These are phyloP conservation scores for Pterocarpus santalinus DNA, from an alignment of 306 rosid genomes.

Conservation along the genomic window DNA sequence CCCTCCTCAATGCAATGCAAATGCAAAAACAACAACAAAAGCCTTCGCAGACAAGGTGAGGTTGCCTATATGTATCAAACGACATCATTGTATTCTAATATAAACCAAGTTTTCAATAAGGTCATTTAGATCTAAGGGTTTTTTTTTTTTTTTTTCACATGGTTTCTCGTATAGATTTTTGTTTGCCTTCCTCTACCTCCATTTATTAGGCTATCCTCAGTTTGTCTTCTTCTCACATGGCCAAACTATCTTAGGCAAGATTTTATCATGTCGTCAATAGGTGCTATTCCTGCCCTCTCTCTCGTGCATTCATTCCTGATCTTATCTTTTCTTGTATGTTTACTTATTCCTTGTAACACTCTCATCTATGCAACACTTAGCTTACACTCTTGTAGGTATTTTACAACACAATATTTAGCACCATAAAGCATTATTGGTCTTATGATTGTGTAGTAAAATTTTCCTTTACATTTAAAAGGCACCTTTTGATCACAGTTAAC, in stretches of 20 bases:
- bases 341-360: conserved; percentile 15
- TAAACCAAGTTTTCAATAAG: background rate
- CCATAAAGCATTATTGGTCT: background rate
- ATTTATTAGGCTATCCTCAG: conserved; percentile 20
- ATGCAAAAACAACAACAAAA: conserved; percentile 4
- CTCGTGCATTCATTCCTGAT: background rate
- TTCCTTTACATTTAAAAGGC: background rate
- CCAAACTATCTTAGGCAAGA: background rate
- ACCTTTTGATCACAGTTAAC: conserved; percentile 14
- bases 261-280: background rate
- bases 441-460: background rate
- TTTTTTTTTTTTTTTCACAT: background rate
- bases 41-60: background rate
- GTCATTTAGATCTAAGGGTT: background rate
- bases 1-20: conserved; percentile 13
- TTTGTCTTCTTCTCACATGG: background rate
- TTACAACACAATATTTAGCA: background rate
- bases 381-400: conserved; percentile 5
- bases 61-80: background rate
- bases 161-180: background rate
- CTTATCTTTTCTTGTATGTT: conserved; percentile 26
- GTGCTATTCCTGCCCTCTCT: background rate
- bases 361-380: conserved; percentile 1
- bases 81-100: background rate
- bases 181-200: conserved; percentile 5